Conservation (phyloP, 2,329 filamentous ascomycete genomes). For the Nemania diffusa region DNA sequence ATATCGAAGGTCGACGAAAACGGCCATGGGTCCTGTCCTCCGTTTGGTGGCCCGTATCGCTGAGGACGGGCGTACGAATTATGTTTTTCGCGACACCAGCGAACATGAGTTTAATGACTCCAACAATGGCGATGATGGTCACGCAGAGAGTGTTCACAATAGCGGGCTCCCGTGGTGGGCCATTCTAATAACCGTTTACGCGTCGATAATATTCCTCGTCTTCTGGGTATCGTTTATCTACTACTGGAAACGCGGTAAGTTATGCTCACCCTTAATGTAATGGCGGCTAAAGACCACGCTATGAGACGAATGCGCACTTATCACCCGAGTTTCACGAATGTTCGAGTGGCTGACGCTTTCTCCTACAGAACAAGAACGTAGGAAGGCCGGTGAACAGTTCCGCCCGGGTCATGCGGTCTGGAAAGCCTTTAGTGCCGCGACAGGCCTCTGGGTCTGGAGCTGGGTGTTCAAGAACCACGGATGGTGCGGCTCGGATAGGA, state of each 20-base stretch:
- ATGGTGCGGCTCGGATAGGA: slow-evolving; percentile 14
- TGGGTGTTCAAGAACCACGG: slow-evolving; percentile 30
- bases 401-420: slow-evolving; percentile 31
- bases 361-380: slow-evolving; percentile 28
- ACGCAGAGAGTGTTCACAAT: background rate
- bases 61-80: background rate
- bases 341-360: slow-evolving; percentile 5
- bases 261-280: background rate
- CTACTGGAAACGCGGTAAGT: slow-evolving; percentile 23
- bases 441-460: slow-evolving; percentile 33
- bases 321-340: background rate
- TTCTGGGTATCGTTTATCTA: slow-evolving; percentile 16
- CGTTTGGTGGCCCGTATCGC: slow-evolving; percentile 1
- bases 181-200: slow-evolving; percentile 11
- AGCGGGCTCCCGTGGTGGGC: slow-evolving; percentile 11
- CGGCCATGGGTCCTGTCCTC: slow-evolving; percentile 10
- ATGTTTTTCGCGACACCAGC: background rate
- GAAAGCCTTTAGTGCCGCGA: slow-evolving; percentile 36
- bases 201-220: slow-evolving; percentile 11
- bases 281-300: background rate
- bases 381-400: slow-evolving; percentile 17
- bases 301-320: background rate
- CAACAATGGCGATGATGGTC: background rate
- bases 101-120: background rate
- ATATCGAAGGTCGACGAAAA: background rate